phyloP scores from a whole-genome alignment of 352 stramenopile genomes.

The Pythium apleroticum region DNA sequence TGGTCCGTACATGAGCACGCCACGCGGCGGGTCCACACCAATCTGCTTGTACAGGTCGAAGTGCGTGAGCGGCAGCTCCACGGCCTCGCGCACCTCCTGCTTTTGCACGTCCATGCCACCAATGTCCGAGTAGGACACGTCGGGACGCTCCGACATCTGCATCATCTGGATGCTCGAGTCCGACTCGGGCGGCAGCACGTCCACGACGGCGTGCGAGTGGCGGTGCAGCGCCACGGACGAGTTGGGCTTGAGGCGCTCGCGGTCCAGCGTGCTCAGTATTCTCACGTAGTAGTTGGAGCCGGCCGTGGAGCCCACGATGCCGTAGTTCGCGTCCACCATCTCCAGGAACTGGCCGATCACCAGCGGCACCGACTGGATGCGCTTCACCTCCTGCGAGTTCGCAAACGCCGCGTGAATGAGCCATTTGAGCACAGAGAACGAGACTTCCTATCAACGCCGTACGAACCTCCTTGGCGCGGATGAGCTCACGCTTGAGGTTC shows the following conservation, averaged over 20 bases:
- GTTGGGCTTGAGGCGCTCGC: constrained; percentile 99
- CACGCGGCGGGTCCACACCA: constrained; percentile 98
- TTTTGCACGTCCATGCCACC: constrained; percentile 99
- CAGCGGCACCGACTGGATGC: constrained; percentile 99
- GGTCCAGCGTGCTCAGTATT: constrained; percentile 98
- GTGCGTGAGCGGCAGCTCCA: constrained; percentile 99
- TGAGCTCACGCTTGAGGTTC: constrained; percentile 99
- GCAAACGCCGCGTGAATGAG: not conserved
- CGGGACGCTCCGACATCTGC: constrained; percentile 97
- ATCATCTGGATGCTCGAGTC: constrained; percentile 99
- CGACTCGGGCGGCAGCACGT: constrained; percentile 98
- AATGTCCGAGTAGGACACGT: constrained; percentile 97
- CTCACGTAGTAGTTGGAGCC: constrained; percentile 99
- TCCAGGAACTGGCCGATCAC: constrained; percentile 99
- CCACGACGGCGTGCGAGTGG: constrained; percentile 98
- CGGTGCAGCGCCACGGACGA: constrained; percentile 98
- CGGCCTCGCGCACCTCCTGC: constrained; percentile 97
- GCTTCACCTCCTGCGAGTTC: constrained; percentile 89
- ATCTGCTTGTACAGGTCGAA: constrained; percentile 99
- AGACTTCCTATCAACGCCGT: not conserved
- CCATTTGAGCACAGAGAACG: not conserved
- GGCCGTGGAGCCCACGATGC: constrained; percentile 97
- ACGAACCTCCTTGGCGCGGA: constrained; percentile 95
- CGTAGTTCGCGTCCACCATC: constrained; percentile 99
- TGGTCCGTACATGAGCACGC: constrained; percentile 97